Evolutionary conservation across 2,329 filamentous ascomycete species (phyloP), one percentile per base, ranked within the genome.

Genomic region (Metarhizium anisopliae): DNA sequence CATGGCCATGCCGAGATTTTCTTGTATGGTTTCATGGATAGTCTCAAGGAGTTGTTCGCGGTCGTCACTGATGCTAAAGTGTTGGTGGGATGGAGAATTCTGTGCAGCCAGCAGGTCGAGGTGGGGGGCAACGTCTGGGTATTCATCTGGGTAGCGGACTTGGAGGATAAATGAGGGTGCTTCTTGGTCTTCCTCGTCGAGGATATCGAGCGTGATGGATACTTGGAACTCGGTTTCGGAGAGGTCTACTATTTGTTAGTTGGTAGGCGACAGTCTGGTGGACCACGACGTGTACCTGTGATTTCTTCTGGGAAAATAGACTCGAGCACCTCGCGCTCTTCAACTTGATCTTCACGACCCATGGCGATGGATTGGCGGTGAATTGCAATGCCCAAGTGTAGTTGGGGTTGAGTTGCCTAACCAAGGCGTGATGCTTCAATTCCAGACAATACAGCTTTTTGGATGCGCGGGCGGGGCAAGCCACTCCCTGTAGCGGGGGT

Each of bases 301-400:
- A 99, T 96, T 75, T 99, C 94, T 58, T 99, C 93, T 1, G 94
- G 91, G 64, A 97, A 99, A 68, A 99, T 99, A 59, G 93, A 96
- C 68, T 95, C 90, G 69, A 99, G 90, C 64, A 99, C 93, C 73
- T 99, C 94, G 59, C 92, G 86, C 80, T 99, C 94, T 75, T 99
- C 94, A 62, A 86, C 76, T 72, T 99, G 94, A 59, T 99, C 94
- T 78, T 97, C 93, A 69, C 75, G 80, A 52, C 83, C 83, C 84
- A 87, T 86, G 55, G 52, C 52, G 58, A 58, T 20, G 53, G 18
- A 38, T 16, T 51, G 3, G 32, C 42, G 42, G n/a, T 16, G 38
- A 11, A 16, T 40, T 40, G 38, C 38, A 40, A 40, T 16, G 14
- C 5, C 14, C 38, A 40, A 16, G 38, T 11, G 14, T 11, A 35